Evolutionary conservation across 225 moss, liverwort and hornwort species (phyloP), one percentile per base, ranked within the genome.

Genomic region (Bryoerythrophyllum caledonicum): DNA sequence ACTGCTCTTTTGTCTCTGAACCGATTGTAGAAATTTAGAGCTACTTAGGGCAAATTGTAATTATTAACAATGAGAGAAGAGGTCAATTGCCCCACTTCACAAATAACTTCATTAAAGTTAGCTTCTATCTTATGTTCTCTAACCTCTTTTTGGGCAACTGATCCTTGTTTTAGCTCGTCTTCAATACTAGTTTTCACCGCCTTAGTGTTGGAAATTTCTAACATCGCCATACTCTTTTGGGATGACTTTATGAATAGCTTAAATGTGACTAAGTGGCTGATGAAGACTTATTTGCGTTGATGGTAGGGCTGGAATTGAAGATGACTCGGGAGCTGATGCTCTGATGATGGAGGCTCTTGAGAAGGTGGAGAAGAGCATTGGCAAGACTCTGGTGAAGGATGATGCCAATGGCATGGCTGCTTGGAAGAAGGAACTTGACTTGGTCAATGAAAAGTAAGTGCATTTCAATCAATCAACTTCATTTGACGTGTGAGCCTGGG

Each of bases 361-460:
- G 59, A 91, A 84, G 86, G 93, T 93, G 79, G 93, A 93, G 85
- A 90, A 93, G 63, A 90, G 60, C 69, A 79, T 90, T 59, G 91
- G 93, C 38, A 91, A 91, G 77, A 58, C 57, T 8, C 78, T 93
- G 46, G 73, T 90, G 34, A 86, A 88, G 56, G 90, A 90, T 72
- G 91, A 93, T 74, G 35, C 76, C 11, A 90, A 88, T 66, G 90
- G 90, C 75, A 70, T 93, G 44, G 85, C 88, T 23, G 58, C 82
- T 76, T 81, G 90, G 76, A 86, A 85, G 76, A 88, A 86, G 65
- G 93, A 91, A 72, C 82, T 93, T 32, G 93, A 91, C 75, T 81
- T 80, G 57, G 83, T 93, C 66, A 90, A 93, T 49, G 82, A 85
- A 65, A 93, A 88, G 90, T 90, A 65, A 87, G 87, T 71, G 64